Conservation (phyloP, 805 yeast genomes). For the Wickerhamiella alocasiicola region DNA sequence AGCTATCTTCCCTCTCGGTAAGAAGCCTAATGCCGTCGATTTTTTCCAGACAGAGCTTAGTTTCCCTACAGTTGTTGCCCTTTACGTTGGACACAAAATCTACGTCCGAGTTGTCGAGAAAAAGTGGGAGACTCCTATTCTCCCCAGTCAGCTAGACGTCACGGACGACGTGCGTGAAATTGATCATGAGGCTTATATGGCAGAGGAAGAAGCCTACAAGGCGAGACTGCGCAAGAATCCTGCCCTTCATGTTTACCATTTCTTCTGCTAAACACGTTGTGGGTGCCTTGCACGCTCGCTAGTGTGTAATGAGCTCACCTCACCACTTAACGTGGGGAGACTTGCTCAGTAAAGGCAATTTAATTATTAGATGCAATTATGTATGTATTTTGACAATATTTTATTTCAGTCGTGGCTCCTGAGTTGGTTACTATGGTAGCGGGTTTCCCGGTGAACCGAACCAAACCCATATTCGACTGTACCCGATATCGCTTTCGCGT, state of each 20-base stretch:
- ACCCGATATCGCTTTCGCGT: no score
- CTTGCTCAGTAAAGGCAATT: no score
- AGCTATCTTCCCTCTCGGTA: constrained; percentile 58
- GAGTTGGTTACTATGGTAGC: no score
- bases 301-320: no score
- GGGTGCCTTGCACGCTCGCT: no score
- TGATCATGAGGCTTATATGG: constrained; percentile 5
- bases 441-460: no score
- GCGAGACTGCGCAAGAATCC: constrained; percentile 5
- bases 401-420: no score
- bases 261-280: constrained; percentile 11
- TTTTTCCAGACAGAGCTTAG: constrained; percentile 45
- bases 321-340: no score
- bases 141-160: constrained; percentile 4
- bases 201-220: constrained; percentile 8
- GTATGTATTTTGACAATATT: no score
- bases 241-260: constrained; percentile 6
- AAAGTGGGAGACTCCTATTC: background rate
- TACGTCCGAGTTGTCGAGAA: constrained; percentile 1
- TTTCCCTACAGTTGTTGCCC: constrained; percentile 27
- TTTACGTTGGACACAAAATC: constrained; percentile 19
- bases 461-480: no score
- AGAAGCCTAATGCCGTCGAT: constrained; percentile 25
- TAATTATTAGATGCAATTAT: no score
- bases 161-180: constrained; percentile 2